Evolutionary conservation across 2,329 filamentous ascomycete species (phyloP).

Genomic region (Colletotrichum sp.): DNA sequence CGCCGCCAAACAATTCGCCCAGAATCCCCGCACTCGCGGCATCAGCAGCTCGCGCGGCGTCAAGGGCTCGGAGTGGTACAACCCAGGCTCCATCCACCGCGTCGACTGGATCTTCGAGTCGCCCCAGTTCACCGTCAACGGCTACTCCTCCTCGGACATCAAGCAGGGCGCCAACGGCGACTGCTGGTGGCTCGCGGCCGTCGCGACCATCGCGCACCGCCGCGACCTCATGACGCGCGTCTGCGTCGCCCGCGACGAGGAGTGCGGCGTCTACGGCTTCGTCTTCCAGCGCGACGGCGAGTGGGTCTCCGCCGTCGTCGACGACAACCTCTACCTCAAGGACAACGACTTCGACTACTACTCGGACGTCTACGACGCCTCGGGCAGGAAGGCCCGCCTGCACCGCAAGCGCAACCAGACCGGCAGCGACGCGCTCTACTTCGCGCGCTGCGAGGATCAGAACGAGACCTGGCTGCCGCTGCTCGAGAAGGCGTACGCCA

Average conservation of each 20-base stretch:
- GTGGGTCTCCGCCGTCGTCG: constrained; percentile 74
- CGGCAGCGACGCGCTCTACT: constrained; percentile 72
- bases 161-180: constrained; percentile 61
- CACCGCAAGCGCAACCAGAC: constrained; percentile 69
- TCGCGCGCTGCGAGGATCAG: constrained; percentile 69
- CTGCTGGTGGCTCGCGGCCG: constrained; percentile 75
- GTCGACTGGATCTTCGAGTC: constrained; percentile 48
- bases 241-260: constrained; percentile 71
- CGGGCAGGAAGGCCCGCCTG: constrained; percentile 60
- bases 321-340: constrained; percentile 62
- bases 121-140: constrained; percentile 44
- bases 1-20: not conserved
- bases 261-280: constrained; percentile 74
- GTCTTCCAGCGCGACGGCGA: constrained; percentile 75
- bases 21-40: not conserved
- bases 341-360: constrained; percentile 25
- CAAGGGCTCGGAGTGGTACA: constrained; percentile 23
- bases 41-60: constrained; percentile 6
- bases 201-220: constrained; percentile 72
- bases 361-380: constrained; percentile 39
- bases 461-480: constrained; percentile 79
- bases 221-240: constrained; percentile 68
- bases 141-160: constrained; percentile 45
- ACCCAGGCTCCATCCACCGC: constrained; percentile 45
- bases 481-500: constrained; percentile 79